Conservation (phyloP, 2,329 filamentous ascomycete genomes). For the Fusarium pseudocircinatum region DNA sequence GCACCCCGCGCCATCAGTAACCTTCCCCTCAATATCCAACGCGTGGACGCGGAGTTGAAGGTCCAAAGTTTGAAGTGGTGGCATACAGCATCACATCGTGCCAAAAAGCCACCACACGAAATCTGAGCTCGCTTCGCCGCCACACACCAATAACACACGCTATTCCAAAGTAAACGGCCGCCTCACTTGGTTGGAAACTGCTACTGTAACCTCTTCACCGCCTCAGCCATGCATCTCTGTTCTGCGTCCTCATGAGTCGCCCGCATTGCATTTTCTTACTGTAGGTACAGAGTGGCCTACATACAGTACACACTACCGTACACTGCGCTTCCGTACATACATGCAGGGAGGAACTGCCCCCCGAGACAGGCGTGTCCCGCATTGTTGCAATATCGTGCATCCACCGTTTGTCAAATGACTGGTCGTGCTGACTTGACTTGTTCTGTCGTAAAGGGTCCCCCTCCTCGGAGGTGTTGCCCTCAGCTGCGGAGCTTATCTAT, state of each 20-base stretch:
- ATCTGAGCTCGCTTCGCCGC: conserved; percentile 13
- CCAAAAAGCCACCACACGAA: conserved; percentile 17
- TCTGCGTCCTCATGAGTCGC: conserved; percentile 17
- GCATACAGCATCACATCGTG: neutral
- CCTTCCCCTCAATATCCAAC: neutral
- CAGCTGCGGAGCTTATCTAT: conserved; percentile 11
- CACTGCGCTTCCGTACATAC: neutral
- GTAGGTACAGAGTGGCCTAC: conserved; percentile 13
- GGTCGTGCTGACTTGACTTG: neutral
- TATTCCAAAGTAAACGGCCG: neutral
- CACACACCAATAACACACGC: conserved; percentile 9
- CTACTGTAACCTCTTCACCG: conserved; percentile 23
- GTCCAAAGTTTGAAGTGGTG: conserved; percentile 1
- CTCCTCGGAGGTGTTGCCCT: conserved; percentile 8
- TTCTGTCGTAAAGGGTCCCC: neutral
- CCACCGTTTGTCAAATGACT: conserved; percentile 15
- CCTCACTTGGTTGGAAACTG: conserved; percentile 7
- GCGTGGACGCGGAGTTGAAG: conserved; percentile 1
- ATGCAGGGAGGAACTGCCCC: conserved; percentile 1
- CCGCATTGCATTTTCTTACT: conserved; percentile 3
- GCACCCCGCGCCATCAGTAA: neutral
- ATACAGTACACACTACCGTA: conserved; percentile 1
- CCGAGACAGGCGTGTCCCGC: conserved; percentile 18
- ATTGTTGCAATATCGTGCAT: conserved; percentile 21
- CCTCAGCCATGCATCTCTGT: conserved; percentile 28